phyloP scores from a whole-genome alignment of 441 rosid genomes.

The Capsella rubella region DNA sequence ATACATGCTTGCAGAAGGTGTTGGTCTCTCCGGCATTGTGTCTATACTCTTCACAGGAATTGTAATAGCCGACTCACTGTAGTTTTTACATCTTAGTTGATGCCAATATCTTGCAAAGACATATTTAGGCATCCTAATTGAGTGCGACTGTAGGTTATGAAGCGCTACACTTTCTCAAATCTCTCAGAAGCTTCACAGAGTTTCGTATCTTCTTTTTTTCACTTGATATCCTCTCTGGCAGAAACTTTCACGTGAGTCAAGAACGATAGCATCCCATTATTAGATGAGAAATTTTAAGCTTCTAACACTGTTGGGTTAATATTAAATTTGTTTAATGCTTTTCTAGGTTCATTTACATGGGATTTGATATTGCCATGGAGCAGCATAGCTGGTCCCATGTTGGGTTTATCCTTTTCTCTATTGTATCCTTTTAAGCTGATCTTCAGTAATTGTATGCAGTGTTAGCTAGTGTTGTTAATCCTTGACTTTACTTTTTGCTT shows the following conservation, averaged over 20 bases:
- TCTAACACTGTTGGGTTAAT: slow-evolving; percentile 18
- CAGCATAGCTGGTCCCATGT: slow-evolving; percentile 97
- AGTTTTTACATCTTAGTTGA: slow-evolving; percentile 19
- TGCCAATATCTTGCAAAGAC: slow-evolving; percentile 24
- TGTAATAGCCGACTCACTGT: slow-evolving; percentile 54
- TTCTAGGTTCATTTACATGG: slow-evolving; percentile 95
- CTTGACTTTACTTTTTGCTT: slow-evolving; percentile 35
- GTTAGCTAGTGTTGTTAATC: slow-evolving; percentile 31
- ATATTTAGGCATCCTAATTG: slow-evolving; percentile 36
- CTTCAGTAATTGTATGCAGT: slow-evolving; percentile 12
- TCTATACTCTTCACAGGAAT: slow-evolving; percentile 97
- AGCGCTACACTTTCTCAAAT: slow-evolving; percentile 88
- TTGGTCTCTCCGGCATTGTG: slow-evolving; percentile 97
- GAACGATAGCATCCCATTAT: slow-evolving; percentile 12
- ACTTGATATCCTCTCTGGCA: slow-evolving; percentile 92
- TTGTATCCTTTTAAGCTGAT: slow-evolving; percentile 73
- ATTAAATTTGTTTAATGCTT: slow-evolving; percentile 42
- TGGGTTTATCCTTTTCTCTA: slow-evolving; percentile 94
- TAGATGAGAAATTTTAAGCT: slow-evolving; percentile 8
- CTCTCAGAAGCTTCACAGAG: slow-evolving; percentile 88
- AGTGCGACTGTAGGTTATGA: slow-evolving; percentile 74
- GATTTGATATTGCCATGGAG: slow-evolving; percentile 97
- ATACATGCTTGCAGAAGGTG: slow-evolving; percentile 99
- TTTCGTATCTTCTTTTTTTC: slow-evolving; percentile 87
- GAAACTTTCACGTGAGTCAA: slow-evolving; percentile 82